Conservation (phyloP, 352 stramenopile genomes). For the Globisporangium paroecandrum region DNA sequence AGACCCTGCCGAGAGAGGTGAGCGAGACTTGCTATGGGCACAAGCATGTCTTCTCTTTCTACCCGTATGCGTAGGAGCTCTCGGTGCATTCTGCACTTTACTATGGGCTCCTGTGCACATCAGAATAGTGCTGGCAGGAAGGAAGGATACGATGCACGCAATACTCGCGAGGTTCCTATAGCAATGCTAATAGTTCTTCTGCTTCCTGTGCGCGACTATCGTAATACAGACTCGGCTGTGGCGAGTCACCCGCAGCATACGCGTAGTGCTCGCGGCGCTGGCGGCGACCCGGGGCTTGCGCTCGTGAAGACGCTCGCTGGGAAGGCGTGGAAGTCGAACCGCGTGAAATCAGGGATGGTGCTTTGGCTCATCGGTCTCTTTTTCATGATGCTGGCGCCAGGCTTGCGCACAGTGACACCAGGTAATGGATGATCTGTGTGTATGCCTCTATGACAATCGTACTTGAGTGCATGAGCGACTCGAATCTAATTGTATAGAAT, state of each 20-base stretch:
- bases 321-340: slow-evolving; percentile 51
- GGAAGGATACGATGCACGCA: too few relatives aligned
- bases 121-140: neutral
- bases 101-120: neutral
- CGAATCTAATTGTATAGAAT: neutral
- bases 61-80: neutral
- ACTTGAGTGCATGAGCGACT: too few relatives aligned
- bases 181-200: neutral
- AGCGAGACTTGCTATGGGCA: neutral
- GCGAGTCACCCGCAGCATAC: slow-evolving; percentile 1
- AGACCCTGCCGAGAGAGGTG: slow-evolving; percentile 14
- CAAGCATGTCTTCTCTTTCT: neutral
- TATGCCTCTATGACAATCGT: neutral
- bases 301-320: slow-evolving; percentile 53
- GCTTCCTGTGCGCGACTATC: neutral
- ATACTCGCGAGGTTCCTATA: neutral
- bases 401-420: slow-evolving; percentile 52
- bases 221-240: neutral
- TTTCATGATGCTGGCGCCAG: slow-evolving; percentile 77
- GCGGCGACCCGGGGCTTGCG: slow-evolving; percentile 43
- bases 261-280: neutral
- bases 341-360: slow-evolving; percentile 57
- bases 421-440: slow-evolving; percentile 1
- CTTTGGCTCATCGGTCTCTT: slow-evolving; percentile 79
- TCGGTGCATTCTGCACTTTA: neutral